These are phyloP conservation scores for Ophiocordyceps unilateralis DNA, from an alignment of 2,329 filamentous ascomycete species.

Conservation along the genomic window DNA sequence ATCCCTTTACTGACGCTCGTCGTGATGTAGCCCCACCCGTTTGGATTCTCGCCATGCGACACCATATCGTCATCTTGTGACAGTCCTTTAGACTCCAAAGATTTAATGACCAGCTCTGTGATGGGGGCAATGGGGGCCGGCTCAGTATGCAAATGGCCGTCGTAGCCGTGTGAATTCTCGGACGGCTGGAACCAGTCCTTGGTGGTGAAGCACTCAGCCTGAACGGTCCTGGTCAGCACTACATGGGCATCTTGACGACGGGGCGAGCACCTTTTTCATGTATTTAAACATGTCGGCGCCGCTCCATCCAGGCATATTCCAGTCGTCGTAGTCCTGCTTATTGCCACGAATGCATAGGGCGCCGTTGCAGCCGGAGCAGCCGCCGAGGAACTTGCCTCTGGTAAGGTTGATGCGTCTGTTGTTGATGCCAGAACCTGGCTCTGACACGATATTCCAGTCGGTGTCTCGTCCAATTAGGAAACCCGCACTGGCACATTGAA, in stretches of 20 bases:
- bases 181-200: constrained; percentile 39
- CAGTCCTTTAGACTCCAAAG: constrained; percentile 34
- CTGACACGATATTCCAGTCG: constrained; percentile 32
- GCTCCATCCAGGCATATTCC: constrained; percentile 35
- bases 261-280: constrained; percentile 29
- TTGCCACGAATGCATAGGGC: constrained; percentile 30
- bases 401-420: constrained; percentile 27
- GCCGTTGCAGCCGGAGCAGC: constrained; percentile 30
- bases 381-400: constrained; percentile 30
- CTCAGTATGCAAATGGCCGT: constrained; percentile 35
- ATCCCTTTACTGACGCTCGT: constrained; percentile 34
- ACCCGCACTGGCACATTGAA: background rate
- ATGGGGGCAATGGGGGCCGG: constrained; percentile 43
- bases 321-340: constrained; percentile 34
- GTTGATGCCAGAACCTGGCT: constrained; percentile 20
- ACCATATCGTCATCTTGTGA: constrained; percentile 43
- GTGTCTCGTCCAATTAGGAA: constrained; percentile 23
- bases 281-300: constrained; percentile 38
- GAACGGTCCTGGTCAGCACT: background rate
- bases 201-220: constrained; percentile 38
- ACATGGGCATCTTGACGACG: too few species aligned
- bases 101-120: constrained; percentile 34
- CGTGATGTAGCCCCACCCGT: constrained; percentile 37
- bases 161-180: constrained; percentile 27
- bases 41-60: constrained; percentile 26